Evolutionary conservation across 495 filamentous ascomycete genomes (phyloP).

Genomic region (Aspergillus incahuasiensis): DNA sequence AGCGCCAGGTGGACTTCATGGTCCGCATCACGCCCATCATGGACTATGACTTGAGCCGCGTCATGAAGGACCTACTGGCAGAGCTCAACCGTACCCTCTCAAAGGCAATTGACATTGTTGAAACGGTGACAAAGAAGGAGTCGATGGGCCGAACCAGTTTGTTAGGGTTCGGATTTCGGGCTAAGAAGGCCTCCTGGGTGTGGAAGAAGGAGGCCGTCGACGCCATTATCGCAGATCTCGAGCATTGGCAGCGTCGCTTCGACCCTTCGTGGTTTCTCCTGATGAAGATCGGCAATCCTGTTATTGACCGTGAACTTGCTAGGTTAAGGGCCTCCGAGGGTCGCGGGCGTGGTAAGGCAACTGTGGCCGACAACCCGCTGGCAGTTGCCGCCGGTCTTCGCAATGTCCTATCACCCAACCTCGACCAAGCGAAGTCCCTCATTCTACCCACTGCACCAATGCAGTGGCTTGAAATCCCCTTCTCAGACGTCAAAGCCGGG

Average conservation of each 20-base stretch:
- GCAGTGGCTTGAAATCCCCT: not conserved
- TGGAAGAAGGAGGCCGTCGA: not conserved
- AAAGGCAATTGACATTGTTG: not conserved
- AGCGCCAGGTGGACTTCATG: not conserved
- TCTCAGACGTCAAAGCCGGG: not conserved
- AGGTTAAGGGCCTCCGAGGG: not conserved
- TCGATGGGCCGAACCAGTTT: not conserved
- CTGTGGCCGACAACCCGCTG: not conserved
- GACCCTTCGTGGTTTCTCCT: constrained; percentile 5
- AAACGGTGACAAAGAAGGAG: not conserved
- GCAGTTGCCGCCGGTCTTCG: not conserved
- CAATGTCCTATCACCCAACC: not conserved
- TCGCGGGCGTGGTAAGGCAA: not conserved
- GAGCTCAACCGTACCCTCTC: not conserved
- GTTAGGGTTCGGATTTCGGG: not conserved
- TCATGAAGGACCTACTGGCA: not conserved
- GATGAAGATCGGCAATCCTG: not conserved
- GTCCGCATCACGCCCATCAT: not conserved
- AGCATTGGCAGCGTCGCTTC: constrained; percentile 2
- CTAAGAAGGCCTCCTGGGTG: not conserved
- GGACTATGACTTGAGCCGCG: not conserved
- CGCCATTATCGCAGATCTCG: not conserved
- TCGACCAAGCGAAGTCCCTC: not conserved
- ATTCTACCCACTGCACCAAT: not conserved
- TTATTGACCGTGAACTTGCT: not conserved